phyloP scores from a whole-genome alignment of 768 basidiomycete species.

The Suillus alpinus region DNA sequence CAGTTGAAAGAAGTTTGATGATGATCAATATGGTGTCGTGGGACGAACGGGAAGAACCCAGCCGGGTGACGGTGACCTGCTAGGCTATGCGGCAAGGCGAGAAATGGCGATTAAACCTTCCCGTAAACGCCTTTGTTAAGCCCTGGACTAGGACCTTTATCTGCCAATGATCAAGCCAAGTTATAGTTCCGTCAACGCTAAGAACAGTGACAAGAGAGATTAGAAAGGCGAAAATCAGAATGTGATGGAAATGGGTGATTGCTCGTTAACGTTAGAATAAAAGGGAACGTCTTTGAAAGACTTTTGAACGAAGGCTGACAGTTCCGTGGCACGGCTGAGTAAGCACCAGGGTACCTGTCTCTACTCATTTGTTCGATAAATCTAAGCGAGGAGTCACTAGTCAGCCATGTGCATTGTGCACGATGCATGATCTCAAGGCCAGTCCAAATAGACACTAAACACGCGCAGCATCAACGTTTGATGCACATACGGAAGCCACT shows the following conservation, averaged over 20 bases:
- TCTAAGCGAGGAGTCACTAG: too few species aligned
- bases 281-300: not conserved
- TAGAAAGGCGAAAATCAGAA: conserved; percentile 1
- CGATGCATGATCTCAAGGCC: too few species aligned
- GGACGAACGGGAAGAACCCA: not conserved
- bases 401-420: too few species aligned
- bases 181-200: not conserved
- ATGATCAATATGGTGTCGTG: conserved; percentile 9
- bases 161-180: not conserved
- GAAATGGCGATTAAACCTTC: conserved; percentile 25
- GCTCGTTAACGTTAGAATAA: not conserved
- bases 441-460: too few species aligned
- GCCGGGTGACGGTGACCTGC: conserved; percentile 10
- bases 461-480: too few species aligned
- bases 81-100: conserved; percentile 13
- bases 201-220: not conserved
- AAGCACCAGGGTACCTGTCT: not conserved
- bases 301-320: not conserved
- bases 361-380: too few species aligned
- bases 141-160: not conserved
- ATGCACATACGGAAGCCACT: too few species aligned
- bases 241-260: not conserved
- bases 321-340: not conserved
- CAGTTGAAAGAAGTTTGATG: conserved; percentile 18
- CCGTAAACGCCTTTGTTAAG: conserved; percentile 20